These are phyloP conservation scores for Dipteronia dyeriana DNA, from an alignment of 345 rosid genomes.

Conservation along the genomic window DNA sequence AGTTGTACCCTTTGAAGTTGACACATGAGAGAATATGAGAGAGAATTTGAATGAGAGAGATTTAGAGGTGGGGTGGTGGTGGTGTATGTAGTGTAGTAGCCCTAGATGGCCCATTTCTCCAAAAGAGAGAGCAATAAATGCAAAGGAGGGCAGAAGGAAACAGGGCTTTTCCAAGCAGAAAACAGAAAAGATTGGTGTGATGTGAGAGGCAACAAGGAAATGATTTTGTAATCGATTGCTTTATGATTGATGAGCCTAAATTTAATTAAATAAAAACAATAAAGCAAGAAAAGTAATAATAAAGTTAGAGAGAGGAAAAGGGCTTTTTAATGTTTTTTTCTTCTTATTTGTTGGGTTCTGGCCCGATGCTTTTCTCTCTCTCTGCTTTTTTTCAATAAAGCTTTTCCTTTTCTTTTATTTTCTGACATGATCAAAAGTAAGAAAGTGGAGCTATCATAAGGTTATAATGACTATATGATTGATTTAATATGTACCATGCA, in stretches of 20 bases:
- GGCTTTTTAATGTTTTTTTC: neutral
- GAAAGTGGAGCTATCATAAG: constrained; percentile 1
- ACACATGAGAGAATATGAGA: constrained; percentile 17
- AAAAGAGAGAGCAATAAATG: constrained; percentile 34
- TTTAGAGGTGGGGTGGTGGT: neutral
- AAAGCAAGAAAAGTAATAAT: neutral
- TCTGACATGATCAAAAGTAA: constrained; percentile 1
- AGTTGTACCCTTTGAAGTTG: constrained; percentile 34
- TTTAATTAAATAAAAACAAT: neutral
- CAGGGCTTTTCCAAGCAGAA: constrained; percentile 28
- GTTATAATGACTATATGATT: constrained; percentile 10
- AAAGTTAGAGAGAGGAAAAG: neutral
- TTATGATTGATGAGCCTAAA: constrained; percentile 43
- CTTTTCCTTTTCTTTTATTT: neutral
- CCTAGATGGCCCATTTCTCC: constrained; percentile 32
- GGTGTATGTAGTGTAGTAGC: constrained; percentile 22
- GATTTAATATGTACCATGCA: neutral
- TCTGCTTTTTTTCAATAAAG: neutral
- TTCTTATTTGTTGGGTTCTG: neutral
- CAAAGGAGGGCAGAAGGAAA: constrained; percentile 13
- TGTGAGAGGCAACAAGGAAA: constrained; percentile 37
- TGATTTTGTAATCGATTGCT: constrained; percentile 59
- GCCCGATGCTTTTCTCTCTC: neutral
- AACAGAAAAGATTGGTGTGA: constrained; percentile 29
- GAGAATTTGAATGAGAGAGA: constrained; percentile 13